Base-by-base conservation (phyloP, 179 eudicot genomes). In the Pouteria campechiana region DNA sequence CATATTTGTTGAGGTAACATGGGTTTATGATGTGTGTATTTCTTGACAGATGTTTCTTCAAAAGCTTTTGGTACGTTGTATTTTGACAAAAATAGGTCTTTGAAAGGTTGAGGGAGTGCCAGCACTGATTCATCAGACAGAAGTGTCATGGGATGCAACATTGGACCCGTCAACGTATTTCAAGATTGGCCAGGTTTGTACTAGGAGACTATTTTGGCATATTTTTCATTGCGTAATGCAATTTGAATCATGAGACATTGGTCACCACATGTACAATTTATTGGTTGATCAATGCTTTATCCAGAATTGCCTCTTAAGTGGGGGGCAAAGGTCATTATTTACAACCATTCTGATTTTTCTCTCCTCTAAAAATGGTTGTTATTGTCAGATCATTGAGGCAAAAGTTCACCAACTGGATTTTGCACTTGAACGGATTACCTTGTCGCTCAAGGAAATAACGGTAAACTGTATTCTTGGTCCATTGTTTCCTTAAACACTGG, bases 21-120 rank as follows among this genome's bases (percentile, higher is more conserved):
- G 52, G 45, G 41, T 21, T 27, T 25, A 28, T 40, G 14, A 33
- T 33, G 5, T 18, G 30, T 29, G 24, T 16, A 8, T 44, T 19
- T n/a, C 24, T 32, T 6, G 4, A 22, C n/a, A n/a, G n/a, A n/a
- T n/a, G n/a, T 22, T 40, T 12, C 13, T 20, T 34, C 6, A 36
- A 21, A 13, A 33, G n/a, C 11, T 16, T 24, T 25, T 24, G 28
- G 19, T 42, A 12, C 11, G 17, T 43, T 32, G 23, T n/a, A 4
- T 31, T 42, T 30, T 32, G 24, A 52, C 24, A 22, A 16, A 52
- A 10, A 16, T 52, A 24, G 27, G n/a, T 25, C 20, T 25, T 13
- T 59, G 27, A 44, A n/a, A 92, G 99, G 83, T 92, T 67, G 99
- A 82, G 69, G 94, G 83, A 40, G 85, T 92, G 54, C 76, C 83